Conservation (phyloP, 139 green algal species). For the Spirogloea muscicola region DNA sequence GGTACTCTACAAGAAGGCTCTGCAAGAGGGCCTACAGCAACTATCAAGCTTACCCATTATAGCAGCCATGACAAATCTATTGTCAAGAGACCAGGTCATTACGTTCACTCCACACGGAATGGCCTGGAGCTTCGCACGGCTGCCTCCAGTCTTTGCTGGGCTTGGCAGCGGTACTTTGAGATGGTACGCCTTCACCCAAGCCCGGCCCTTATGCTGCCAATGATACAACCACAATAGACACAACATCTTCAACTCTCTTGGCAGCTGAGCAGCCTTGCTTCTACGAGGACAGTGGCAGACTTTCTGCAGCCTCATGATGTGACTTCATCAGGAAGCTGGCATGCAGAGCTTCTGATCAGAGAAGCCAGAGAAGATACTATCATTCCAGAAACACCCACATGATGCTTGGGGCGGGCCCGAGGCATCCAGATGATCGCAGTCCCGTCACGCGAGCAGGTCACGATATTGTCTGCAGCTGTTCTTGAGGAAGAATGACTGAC, state of each 20-base stretch:
- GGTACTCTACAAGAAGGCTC: too few relatives aligned
- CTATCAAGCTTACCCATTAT: constrained; percentile 38
- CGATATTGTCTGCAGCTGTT: constrained; percentile 7
- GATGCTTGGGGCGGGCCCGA: not conserved
- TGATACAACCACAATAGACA: too few relatives aligned
- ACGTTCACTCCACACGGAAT: constrained; percentile 38
- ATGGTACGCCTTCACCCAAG: constrained; percentile 1
- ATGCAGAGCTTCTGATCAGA: too few relatives aligned
- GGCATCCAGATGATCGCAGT: constrained; percentile 27
- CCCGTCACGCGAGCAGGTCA: constrained; percentile 39
- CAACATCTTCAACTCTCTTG: too few relatives aligned
- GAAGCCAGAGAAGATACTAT: too few relatives aligned
- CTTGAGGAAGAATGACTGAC: not conserved
- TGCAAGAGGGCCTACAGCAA: too few relatives aligned
- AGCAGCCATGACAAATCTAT: constrained; percentile 29
- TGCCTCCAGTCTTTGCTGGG: not conserved
- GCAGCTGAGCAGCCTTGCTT: too few relatives aligned
- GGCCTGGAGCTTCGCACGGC: not conserved
- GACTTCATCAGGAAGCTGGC: too few relatives aligned
- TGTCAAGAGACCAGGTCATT: constrained; percentile 40
- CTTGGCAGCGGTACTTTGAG: constrained; percentile 8
- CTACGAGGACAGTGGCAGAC: too few relatives aligned
- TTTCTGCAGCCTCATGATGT: too few relatives aligned
- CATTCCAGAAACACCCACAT: too few relatives aligned
- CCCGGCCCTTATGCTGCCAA: not conserved